Evolutionary conservation across 371 early-diverging fungal species (phyloP), one percentile per base, ranked within the genome.

Genomic region (Actinomortierella ambigua): DNA sequence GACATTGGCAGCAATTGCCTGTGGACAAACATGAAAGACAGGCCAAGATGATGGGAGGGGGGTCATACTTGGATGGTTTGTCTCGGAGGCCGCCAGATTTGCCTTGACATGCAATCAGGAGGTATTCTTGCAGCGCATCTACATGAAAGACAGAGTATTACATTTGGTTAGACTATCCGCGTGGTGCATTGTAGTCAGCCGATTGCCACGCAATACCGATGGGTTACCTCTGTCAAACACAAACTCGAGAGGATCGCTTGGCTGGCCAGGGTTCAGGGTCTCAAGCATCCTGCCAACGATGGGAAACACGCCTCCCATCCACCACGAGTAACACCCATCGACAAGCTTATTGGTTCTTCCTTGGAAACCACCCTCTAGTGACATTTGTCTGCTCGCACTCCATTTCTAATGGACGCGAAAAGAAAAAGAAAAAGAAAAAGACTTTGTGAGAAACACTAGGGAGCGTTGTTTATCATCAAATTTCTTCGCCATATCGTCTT

Each of bases 271-370:
- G 5, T 49, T 56, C 49, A 39, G 22, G 28, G 47, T 60, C 42
- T 68, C 65, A 11, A 63, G 64, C 61, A 71, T 61, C 23, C 83
- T 81, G 57, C 88, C 85, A 15, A 97, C 58, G 7, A 97, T 61
- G 0, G 94, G 90, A 40, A 93, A 93, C 24, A 88, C 81, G 2
- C 91, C 97, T 17, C 96, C 98, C 24, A 93, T 87, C 99, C 99
- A 99, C 76, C 94, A 96, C 0, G 96, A 91, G 76, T 99, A 99
- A 70, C 99, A 99, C 0, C 97, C 97, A 77, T 99, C 99, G 0
- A 98, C 98, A 1, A 97, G 82, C 70, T 99, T 99, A 79, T 99
- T 98, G 2, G 95, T 91, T 44, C 99, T 83, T 15, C 99, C 99
- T 58, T 92, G 94, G 61, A 98, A 98, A 14, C 99, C 99, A 27